Base-by-base conservation (phyloP, 2,329 filamentous ascomycete genomes). In the Sarocladiaceae sp. region DNA sequence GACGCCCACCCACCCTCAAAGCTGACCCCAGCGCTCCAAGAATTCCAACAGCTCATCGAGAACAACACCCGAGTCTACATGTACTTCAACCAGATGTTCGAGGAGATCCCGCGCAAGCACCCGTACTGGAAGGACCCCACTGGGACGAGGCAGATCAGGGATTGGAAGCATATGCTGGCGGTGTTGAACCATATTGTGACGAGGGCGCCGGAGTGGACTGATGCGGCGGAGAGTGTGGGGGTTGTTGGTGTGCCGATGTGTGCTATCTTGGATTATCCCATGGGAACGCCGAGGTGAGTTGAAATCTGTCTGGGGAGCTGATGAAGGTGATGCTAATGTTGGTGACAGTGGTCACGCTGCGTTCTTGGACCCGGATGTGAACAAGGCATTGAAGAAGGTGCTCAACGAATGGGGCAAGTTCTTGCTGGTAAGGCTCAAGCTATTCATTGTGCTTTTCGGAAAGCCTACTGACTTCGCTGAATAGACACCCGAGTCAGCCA, bases 31-130 rank as follows among this genome's bases (percentile, higher is more conserved):
- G 82, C 82, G 0, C 66, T 89, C 0, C 59, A 76, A 55, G 85
- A 88, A 56, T 87, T 90, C 69, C 75, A 83, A 60, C 64, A 78
- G 1, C 68, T 88, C 22, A 88, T 90, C 56, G 85, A 89, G 63
- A 65, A 65, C 25, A 82, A 82, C 56, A 70, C 83, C 1, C 76
- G 83, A 20, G 70, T 89, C 23, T 84, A 82, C 70, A 83, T 88
- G 75, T 80, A 84, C 63, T 81, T 87, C 61, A 71, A 71, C 22
- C 71, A 77, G 56, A 89, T 89, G 86, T 89, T 86, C 66, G 72
- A 79, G 26, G 82, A 89, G 66, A 72, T 88, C 18, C 85, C 86
- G 0, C 62, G 64, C 28, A 83, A 82, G 64, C 69, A 74, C 17
- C 79, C 79, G 0, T 89, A 89, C 66, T 62, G 66, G 54, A 72